These are phyloP conservation scores for Sclerotinia subarctica DNA, from an alignment of 2,329 filamentous ascomycete species.

Conservation along the genomic window DNA sequence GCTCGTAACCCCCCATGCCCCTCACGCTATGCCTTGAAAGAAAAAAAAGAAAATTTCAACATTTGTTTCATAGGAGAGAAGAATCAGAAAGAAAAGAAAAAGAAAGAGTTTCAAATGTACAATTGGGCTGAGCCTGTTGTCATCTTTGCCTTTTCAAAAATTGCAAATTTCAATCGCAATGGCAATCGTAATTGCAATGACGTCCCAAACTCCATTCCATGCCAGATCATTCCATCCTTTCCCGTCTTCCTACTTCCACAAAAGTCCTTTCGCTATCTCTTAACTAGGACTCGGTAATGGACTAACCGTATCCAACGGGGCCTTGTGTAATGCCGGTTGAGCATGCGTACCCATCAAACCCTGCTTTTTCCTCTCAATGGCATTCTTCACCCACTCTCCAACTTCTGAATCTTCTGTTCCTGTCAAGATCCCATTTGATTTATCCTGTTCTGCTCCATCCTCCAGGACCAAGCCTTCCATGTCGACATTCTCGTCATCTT, in stretches of 20 bases:
- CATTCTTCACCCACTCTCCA: slow-evolving; percentile 75
- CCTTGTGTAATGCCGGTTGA: slow-evolving; percentile 84
- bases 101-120: slow-evolving; percentile 2
- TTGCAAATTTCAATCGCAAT: neutral
- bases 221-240: slow-evolving; percentile 3
- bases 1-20: neutral
- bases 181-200: neutral
- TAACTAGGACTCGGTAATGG: slow-evolving; percentile 38
- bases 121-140: neutral
- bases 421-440: neutral
- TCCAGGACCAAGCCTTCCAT: slow-evolving; percentile 29
- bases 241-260: neutral
- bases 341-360: slow-evolving; percentile 52
- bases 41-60: neutral
- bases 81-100: neutral
- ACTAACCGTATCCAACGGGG: slow-evolving; percentile 72
- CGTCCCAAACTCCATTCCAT: neutral
- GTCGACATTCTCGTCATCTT: slow-evolving; percentile 39
- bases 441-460: neutral
- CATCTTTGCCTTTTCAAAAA: neutral
- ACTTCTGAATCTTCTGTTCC: slow-evolving; percentile 71
- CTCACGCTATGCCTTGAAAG: neutral
- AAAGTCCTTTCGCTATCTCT: neutral
- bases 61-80: slow-evolving; percentile 1
- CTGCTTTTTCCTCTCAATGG: slow-evolving; percentile 63